Evolutionary conservation across 1,139 yeast species (phyloP).

Genomic region (Pichia sp.): DNA sequence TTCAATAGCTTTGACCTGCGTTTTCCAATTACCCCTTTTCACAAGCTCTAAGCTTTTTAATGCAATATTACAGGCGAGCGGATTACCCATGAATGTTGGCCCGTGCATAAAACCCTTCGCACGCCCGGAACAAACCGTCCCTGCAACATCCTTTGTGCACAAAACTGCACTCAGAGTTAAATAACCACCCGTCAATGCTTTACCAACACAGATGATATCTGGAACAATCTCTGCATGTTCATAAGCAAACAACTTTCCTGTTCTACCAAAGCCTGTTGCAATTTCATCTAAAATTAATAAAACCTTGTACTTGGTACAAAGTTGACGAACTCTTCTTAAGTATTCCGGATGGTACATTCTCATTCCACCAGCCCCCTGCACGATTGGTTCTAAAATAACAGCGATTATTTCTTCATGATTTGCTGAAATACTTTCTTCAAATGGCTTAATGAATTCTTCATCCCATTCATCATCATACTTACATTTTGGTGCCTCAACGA

Average conservation of each 20-base stretch:
- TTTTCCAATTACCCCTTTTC: constrained; percentile 13
- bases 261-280: constrained; percentile 61
- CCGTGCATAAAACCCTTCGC: constrained; percentile 21
- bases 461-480: constrained; percentile 19
- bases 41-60: constrained; percentile 18
- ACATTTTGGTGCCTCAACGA: constrained; percentile 30
- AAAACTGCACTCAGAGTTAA: constrained; percentile 18
- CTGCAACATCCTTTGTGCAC: constrained; percentile 15
- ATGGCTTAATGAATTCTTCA: constrained; percentile 9
- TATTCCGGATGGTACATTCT: constrained; percentile 18
- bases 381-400: constrained; percentile 28
- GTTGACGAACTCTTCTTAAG: constrained; percentile 33
- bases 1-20: constrained; percentile 14
- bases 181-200: constrained; percentile 40
- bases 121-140: constrained; percentile 14
- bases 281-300: constrained; percentile 56
- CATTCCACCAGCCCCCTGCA: constrained; percentile 31
- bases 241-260: constrained; percentile 51
- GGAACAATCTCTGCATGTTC: constrained; percentile 38
- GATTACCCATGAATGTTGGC: constrained; percentile 22
- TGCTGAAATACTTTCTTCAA: constrained; percentile 8
- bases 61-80: constrained; percentile 18
- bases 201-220: constrained; percentile 41
- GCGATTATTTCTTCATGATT: constrained; percentile 24
- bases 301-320: constrained; percentile 54